Conservation (phyloP, 257 asterid genomes). For the Solanum gandarillasii region DNA sequence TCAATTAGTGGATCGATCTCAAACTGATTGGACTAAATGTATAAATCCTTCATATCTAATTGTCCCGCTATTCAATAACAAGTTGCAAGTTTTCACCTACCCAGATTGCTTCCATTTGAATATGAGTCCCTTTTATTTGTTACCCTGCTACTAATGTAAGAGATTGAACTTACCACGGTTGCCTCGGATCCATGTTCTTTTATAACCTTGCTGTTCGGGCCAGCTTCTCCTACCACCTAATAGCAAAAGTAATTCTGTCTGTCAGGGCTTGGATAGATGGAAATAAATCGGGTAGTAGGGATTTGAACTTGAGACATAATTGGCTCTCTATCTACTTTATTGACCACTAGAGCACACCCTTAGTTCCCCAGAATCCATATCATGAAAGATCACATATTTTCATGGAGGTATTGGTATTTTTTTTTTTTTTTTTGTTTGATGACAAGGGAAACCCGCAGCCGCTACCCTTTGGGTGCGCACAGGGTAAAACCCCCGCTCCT, state of each 20-base stretch:
- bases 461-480: no score
- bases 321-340: background rate
- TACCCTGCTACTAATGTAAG: background rate
- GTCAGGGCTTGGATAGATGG: background rate
- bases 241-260: background rate
- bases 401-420: constrained; percentile 36
- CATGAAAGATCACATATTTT: constrained; percentile 53
- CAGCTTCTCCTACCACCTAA: background rate
- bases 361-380: constrained; percentile 35
- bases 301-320: background rate
- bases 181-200: constrained; percentile 8
- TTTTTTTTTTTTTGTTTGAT: no score
- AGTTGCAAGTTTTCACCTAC: background rate
- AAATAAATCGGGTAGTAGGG: background rate
- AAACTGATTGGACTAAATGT: background rate
- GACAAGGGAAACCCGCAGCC: no score
- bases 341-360: no score
- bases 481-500: no score
- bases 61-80: background rate
- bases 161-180: constrained; percentile 48
- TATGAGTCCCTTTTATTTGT: background rate
- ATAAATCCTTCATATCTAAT: background rate
- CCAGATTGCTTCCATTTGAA: background rate
- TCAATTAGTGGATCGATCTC: background rate
- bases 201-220: background rate